Conservation (phyloP, 2,329 filamentous ascomycete genomes). For the Dendryphion nanum region DNA sequence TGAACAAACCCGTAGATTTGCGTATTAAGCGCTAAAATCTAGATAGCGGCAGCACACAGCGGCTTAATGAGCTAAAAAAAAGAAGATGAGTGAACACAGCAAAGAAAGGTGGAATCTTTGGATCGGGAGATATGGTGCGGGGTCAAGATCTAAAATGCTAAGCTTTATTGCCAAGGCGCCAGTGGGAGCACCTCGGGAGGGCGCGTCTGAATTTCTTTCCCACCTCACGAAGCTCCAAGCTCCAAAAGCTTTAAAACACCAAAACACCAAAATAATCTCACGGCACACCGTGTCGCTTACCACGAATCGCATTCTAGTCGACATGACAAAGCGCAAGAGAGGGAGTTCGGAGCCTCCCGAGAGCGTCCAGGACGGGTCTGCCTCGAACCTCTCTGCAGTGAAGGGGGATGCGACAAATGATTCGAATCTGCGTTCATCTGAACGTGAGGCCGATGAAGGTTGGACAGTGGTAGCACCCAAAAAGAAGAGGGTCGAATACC, state of each 20-base stretch:
- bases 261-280: background rate
- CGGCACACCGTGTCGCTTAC: background rate
- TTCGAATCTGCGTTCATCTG: background rate
- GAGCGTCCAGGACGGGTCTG: background rate
- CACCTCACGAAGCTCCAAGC: background rate
- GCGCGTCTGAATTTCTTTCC: background rate
- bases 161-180: background rate
- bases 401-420: background rate
- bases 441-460: background rate
- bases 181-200: background rate
- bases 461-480: background rate
- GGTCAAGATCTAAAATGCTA: no score
- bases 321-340: slow-evolving; percentile 1
- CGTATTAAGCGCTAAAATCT: no score
- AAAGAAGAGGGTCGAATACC: background rate
- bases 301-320: background rate
- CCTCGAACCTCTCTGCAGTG: background rate
- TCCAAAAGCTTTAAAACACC: background rate
- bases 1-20: no score
- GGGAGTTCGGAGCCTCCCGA: background rate
- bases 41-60: no score
- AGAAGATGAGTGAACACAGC: no score
- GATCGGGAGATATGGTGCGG: no score
- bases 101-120: no score
- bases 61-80: no score